phyloP scores from a whole-genome alignment of 768 basidiomycete species.

The Hemileccinum rubropunctum region DNA sequence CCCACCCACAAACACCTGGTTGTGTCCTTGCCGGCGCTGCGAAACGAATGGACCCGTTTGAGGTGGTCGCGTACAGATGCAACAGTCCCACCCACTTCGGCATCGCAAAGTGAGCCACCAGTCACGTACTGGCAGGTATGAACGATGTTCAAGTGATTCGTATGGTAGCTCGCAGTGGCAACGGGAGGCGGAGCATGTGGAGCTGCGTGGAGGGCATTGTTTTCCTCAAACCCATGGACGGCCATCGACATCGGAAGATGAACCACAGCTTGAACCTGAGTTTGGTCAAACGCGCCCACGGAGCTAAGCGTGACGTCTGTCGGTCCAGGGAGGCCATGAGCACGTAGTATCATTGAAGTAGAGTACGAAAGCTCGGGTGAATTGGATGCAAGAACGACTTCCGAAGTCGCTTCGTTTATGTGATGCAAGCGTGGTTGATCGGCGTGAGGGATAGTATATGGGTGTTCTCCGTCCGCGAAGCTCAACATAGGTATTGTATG shows the following conservation, averaged over 20 bases:
- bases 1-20: conserved; percentile 10
- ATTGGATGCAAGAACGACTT: background rate
- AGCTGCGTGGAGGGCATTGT: background rate
- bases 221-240: background rate
- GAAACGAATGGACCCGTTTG: conserved; percentile 6
- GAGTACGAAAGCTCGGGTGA: background rate
- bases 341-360: background rate
- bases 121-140: conserved; percentile 6
- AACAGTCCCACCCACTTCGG: background rate
- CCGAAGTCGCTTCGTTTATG: background rate
- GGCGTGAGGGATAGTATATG: background rate
- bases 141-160: background rate
- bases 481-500: background rate
- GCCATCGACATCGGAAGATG: background rate
- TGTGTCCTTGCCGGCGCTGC: background rate
- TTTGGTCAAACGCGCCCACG: background rate
- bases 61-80: conserved; percentile 17
- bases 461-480: background rate
- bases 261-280: background rate
- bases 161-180: background rate
- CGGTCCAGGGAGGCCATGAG: background rate
- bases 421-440: background rate
- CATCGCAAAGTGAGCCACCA: conserved; percentile 2
- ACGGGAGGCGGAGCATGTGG: background rate
- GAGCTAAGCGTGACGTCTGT: background rate